Evolutionary conservation across 2,329 filamentous ascomycete genomes (phyloP).

Genomic region (Colletotrichum tropicale): DNA sequence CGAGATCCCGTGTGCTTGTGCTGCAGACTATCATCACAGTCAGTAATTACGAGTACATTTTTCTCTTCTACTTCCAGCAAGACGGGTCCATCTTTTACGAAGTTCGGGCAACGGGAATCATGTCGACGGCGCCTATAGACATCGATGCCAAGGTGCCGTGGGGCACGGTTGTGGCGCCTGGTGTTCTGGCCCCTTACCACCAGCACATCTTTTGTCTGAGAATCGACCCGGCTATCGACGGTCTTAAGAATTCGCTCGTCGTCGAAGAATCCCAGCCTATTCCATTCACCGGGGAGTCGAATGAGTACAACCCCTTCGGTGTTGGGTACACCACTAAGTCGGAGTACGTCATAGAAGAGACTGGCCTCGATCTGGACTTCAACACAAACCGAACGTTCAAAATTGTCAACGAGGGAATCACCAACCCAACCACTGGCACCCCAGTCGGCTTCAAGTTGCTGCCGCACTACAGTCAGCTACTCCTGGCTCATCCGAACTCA

Average conservation of each 20-base stretch:
- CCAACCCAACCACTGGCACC: constrained; percentile 46
- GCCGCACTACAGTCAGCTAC: constrained; percentile 48
- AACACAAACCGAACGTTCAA: constrained; percentile 53
- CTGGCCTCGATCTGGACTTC: constrained; percentile 54
- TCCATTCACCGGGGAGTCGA: constrained; percentile 33
- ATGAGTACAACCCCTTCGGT: constrained; percentile 54
- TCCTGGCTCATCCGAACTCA: constrained; percentile 43
- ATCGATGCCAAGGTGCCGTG: constrained; percentile 59
- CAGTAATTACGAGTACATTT: constrained; percentile 67
- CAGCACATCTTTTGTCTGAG: constrained; percentile 71
- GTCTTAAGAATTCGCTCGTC: constrained; percentile 57
- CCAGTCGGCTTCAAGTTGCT: constrained; percentile 52
- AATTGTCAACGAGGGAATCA: constrained; percentile 47
- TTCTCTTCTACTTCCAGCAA: constrained; percentile 54
- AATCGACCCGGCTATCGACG: constrained; percentile 65
- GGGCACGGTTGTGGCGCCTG: constrained; percentile 68
- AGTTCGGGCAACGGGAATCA: constrained; percentile 46
- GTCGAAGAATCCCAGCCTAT: constrained; percentile 44
- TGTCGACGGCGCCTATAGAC: constrained; percentile 48
- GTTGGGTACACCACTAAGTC: constrained; percentile 48
- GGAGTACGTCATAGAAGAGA: constrained; percentile 44
- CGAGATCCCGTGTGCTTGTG: constrained; percentile 62
- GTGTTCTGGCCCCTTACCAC: constrained; percentile 68
- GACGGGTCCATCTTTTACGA: constrained; percentile 47
- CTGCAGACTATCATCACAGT: constrained; percentile 70